phyloP scores from a whole-genome alignment of 1,139 yeast genomes.

The Suhomyces bolitotheri region DNA sequence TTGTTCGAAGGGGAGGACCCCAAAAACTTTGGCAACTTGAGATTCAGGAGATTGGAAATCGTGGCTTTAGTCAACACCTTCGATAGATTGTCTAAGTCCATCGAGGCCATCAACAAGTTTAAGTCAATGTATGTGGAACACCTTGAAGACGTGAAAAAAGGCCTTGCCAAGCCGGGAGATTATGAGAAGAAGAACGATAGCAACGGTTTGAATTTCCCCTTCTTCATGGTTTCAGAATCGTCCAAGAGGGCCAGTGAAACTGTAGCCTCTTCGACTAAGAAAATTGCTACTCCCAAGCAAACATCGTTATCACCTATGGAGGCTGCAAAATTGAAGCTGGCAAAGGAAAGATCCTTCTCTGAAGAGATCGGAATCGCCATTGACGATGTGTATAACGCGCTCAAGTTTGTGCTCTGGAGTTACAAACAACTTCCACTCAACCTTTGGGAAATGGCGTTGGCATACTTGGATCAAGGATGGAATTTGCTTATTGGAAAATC shows the following conservation, averaged over 20 bases:
- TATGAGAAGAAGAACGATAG: constrained; percentile 33
- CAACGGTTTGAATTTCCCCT: constrained; percentile 45
- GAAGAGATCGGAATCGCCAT: constrained; percentile 56
- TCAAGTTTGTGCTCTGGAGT: constrained; percentile 64
- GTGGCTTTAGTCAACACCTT: constrained; percentile 90
- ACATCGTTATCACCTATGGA: constrained; percentile 12
- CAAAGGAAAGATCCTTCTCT: constrained; percentile 22
- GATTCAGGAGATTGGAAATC: constrained; percentile 78
- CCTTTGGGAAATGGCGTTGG: constrained; percentile 50
- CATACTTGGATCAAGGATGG: constrained; percentile 64
- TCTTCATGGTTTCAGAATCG: constrained; percentile 13
- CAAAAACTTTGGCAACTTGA: constrained; percentile 35
- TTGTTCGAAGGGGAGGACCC: constrained; percentile 71
- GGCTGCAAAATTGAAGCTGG: constrained; percentile 3
- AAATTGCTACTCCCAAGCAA: constrained; percentile 11
- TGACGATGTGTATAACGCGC: constrained; percentile 59
- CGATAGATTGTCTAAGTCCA: constrained; percentile 84
- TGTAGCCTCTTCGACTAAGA: constrained; percentile 4
- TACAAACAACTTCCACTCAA: constrained; percentile 71
- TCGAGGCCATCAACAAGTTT: constrained; percentile 73
- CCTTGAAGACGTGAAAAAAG: constrained; percentile 42
- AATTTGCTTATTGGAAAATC: constrained; percentile 67
- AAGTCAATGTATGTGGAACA: constrained; percentile 53
- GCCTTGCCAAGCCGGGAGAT: constrained; percentile 44
- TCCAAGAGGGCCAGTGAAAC: neutral